Evolutionary conservation across 257 asterid species (phyloP).

Genomic region (Misopates orontium): DNA sequence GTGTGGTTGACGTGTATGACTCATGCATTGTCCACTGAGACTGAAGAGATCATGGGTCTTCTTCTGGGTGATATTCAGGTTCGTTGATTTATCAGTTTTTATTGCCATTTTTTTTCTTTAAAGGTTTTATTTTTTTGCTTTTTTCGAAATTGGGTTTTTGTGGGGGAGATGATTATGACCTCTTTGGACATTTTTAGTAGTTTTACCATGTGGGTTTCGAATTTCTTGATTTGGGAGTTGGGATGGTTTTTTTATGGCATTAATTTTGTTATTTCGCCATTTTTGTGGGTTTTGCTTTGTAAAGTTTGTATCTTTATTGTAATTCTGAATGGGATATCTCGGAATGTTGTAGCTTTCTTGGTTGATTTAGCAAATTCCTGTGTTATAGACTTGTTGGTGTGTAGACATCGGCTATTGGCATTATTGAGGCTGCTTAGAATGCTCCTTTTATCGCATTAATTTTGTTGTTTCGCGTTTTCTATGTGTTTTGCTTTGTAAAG

Average conservation of each 20-base stretch:
- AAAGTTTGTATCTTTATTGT: not conserved
- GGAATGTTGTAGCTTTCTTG: too few relatives aligned
- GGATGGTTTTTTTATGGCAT: constrained; percentile 2
- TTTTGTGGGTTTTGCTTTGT: constrained; percentile 18
- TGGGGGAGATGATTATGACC: not conserved
- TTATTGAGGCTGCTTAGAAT: too few relatives aligned
- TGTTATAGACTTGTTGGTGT: too few relatives aligned
- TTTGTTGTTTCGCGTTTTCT: too few relatives aligned
- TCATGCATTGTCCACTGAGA: constrained; percentile 99
- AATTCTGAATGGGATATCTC: not conserved
- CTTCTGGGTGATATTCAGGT: constrained; percentile 98
- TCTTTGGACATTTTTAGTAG: constrained; percentile 9
- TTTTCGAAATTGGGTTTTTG: constrained; percentile 5
- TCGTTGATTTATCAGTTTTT: constrained; percentile 3
- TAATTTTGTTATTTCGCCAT: not conserved
- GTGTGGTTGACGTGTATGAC: constrained; percentile 97
- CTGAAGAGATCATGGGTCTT: constrained; percentile 99
- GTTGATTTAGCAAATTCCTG: too few relatives aligned
- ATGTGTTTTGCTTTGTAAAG: not conserved
- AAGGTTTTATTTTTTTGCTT: constrained; percentile 7
- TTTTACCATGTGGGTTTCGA: constrained; percentile 13
- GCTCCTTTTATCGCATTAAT: too few relatives aligned
- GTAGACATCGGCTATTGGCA: too few relatives aligned
- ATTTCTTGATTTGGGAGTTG: not conserved
- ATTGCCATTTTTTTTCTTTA: constrained; percentile 12